Evolutionary conservation across 352 stramenopile species (phyloP), one percentile per base, ranked within the genome.

Genomic region (Pythium brachiatum): DNA sequence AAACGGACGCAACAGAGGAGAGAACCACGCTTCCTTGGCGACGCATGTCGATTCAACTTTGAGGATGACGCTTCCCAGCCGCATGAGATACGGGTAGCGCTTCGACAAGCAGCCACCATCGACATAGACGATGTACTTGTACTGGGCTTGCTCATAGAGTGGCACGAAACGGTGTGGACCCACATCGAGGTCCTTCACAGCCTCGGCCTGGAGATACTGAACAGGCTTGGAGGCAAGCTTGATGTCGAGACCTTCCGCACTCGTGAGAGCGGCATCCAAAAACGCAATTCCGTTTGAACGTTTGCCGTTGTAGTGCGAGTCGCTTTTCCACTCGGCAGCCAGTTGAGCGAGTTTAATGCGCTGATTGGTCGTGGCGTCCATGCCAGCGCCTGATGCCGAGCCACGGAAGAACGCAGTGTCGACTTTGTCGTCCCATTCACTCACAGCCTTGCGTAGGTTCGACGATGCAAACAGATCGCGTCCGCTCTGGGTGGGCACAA

Each of bases 81-180:
- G 93, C 96, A 99, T 99, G 73, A 99, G 92, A 75, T 98, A 99
- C 16, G 91, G 96, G 76, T 99, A 99, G 57, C 97, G 94, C 82
- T 98, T 99, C 13, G 97, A 97, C 50, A 96, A 96, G 73, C 96
- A 99, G 64, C 98, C 94, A 25, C 97, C 96, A 73, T 99, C 95
- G 9, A 98, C 89, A 70, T 99, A 98, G 34, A 99, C 74, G 62
- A 98, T 85, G 75, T 98, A 98, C 77, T 99, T 97, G 79, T 97
- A 99, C 68, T 88, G 95, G 41, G 86, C 95, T 78, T 99, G 96
- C 74, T 99, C 85, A 74, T 99, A 99, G 73, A 99, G 99, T 12
- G 96, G 95, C 21, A 98, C 98, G 65, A 98, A 99, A 64, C 98
- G 94, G 59, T 98, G 83, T 47, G 83, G 89, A 52, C 90, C 94